phyloP scores from a whole-genome alignment of 768 basidiomycete species.

The Hypsizygus marmoreus region DNA sequence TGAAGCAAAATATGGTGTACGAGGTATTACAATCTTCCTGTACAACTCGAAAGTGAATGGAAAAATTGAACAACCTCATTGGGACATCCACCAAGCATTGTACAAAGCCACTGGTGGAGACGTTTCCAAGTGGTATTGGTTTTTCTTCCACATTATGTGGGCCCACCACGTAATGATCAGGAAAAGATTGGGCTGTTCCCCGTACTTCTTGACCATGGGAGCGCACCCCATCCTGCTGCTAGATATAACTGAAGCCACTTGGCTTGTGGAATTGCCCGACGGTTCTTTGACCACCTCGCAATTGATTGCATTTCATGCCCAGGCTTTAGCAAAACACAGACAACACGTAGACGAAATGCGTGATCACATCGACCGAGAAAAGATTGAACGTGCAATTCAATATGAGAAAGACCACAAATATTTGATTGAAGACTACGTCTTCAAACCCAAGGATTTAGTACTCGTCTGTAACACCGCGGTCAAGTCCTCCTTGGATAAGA shows the following conservation, averaged over 20 bases:
- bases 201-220: conserved; percentile 33
- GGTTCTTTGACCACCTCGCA: conserved; percentile 21
- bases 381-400: too few relatives aligned
- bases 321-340: conserved; percentile 22
- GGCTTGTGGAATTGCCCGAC: conserved; percentile 22
- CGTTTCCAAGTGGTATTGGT: conserved; percentile 30
- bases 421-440: too few relatives aligned
- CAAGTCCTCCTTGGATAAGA: too few relatives aligned
- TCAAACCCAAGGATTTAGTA: too few relatives aligned
- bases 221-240: too few relatives aligned
- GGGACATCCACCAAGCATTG: conserved; percentile 32
- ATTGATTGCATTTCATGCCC: conserved; percentile 21
- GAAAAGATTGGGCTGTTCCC: conserved; percentile 30
- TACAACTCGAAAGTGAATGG: conserved; percentile 41
- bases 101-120: conserved; percentile 29
- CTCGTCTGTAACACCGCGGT: too few relatives aligned
- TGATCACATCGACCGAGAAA: too few relatives aligned
- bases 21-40: conserved; percentile 39
- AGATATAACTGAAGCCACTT: conserved; percentile 35
- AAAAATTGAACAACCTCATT: conserved; percentile 23
- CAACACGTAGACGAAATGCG: conserved; percentile 9
- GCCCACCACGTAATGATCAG: conserved; percentile 34
- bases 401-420: too few relatives aligned
- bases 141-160: conserved; percentile 36
- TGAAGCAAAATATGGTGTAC: conserved; percentile 27